Base-by-base conservation (phyloP, 2,329 filamentous ascomycete species). In the Trichoderma simmonsii region DNA sequence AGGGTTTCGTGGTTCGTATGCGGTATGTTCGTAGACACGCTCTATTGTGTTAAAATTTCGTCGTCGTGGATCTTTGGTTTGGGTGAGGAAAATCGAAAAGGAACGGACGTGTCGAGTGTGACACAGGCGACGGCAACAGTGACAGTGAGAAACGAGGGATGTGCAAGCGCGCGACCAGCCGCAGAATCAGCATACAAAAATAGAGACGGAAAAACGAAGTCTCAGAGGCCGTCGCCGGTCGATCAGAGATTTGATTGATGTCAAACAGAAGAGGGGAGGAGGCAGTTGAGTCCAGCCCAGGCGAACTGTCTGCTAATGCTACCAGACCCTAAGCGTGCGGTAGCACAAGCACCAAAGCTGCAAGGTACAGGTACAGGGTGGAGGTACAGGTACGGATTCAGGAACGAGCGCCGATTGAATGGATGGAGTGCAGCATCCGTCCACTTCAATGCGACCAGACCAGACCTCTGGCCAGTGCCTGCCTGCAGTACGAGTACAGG, bases 81-180 rank as follows among this genome's bases (percentile, higher is more conserved):
- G 18, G 15, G 15, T 43, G 39, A 32, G 57, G 28, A 70, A 34
- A 54, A 0, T n/a, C 39, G 66, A 36, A 67, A 73, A 73, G 56
- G 72, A 73, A 54, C 39, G 72, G 69, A 71, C 72, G 72, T 73
- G 72, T 56, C 72, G 36, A 36, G 68, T 34, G 59, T 39, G 69
- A 73, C 68, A 73, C 68, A 67, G 30, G 28, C 43, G n/a, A 60
- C n/a, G 54, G 61, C 51, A 57, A 71, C 36, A 57, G 60, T 56
- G 15, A 71, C 36, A 57, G 60, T 56, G 15, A 48, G 18, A 62
- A 51, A 70, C 28, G 56, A 62, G 57, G 39, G 56, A 61, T 12
- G 21, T 36, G 56, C 57, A 62, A 70, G 36, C 57, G 67, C 57
- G 67, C 67, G 67, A 70, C 67, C 67, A 70, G 67, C 57, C 57